These are phyloP conservation scores for Sparassis latifolia DNA, from an alignment of 1,284 basidiomycete genomes.

Conservation along the genomic window DNA sequence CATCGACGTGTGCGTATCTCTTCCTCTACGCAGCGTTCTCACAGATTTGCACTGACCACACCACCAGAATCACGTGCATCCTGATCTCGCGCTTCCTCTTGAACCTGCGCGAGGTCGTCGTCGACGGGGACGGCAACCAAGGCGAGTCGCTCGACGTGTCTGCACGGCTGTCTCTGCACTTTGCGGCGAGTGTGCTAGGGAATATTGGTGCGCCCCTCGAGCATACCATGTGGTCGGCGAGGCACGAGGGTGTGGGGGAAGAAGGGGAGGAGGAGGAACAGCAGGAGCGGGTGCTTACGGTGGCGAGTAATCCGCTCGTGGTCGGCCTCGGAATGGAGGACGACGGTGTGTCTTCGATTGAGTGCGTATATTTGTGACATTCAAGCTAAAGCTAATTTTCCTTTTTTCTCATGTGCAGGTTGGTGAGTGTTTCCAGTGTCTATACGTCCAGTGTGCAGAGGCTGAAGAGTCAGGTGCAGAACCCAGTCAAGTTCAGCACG, in stretches of 20 bases:
- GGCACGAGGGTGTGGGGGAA: neutral
- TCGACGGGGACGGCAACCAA: slow-evolving; percentile 1
- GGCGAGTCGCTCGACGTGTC: neutral
- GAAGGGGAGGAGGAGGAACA: neutral
- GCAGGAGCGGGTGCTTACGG: neutral
- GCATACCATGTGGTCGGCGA: neutral
- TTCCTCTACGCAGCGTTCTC: no score
- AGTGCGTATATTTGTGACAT: no score
- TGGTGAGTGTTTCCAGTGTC: no score
- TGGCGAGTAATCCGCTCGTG: neutral
- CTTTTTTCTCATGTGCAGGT: no score
- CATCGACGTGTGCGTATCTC: slow-evolving; percentile 11
- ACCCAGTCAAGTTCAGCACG: no score
- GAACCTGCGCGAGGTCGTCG: slow-evolving; percentile 17
- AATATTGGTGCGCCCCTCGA: slow-evolving; percentile 17
- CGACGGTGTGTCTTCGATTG: no score
- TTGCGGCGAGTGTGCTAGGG: slow-evolving; percentile 13
- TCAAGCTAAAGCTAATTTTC: no score
- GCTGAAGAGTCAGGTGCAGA: no score
- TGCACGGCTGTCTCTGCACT: slow-evolving; percentile 5
- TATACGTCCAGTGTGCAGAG: no score
- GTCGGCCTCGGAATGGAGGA: neutral
- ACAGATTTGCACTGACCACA: neutral
- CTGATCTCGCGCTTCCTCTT: slow-evolving; percentile 20
- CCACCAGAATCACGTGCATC: slow-evolving; percentile 15